Evolutionary conservation across 2,329 filamentous ascomycete species (phyloP), one percentile per base, ranked within the genome.

Genomic region (Chrysoporthe puriensis): DNA sequence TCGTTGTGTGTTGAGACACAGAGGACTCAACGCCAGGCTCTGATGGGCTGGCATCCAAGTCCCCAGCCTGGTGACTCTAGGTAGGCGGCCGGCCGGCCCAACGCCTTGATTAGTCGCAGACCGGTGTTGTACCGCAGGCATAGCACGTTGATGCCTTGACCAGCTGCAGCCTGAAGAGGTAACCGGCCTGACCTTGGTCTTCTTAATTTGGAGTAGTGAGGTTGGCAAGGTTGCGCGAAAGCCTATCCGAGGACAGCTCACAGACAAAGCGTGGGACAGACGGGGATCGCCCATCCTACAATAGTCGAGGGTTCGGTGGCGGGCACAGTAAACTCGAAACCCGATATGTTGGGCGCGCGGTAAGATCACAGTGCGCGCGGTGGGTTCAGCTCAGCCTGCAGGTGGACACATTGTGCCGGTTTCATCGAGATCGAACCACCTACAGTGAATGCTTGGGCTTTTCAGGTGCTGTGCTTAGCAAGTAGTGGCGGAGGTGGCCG

Each of bases 201-300:
- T 34, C 32, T 5, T 6, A 8, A 57, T 57, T 2, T n/a, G 54
- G 34, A 40, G 32, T 7, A n/a, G 14, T 40, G 54, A 57, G 54
- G 34, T 32, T 57, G 32, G 54, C 14, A 18, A 57, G 54, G 52
- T 57, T 57, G 50, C 14, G 50, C 50, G 50, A 54, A 13, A n/a
- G n/a, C 3, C 2, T 52, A 9, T 52, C n/a, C 48, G 11, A 26
- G 21, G 43, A 46, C 43, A 46, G 26, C 26, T 26, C 43, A 46
- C 43, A 46, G 7, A 13, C n/a, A 52, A 5, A 52, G 48, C 48
- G 43, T 46, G 48, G 2, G 21, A 9, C 21, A 52, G 48, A 52
- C 2, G 48, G 48, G n/a, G n/a, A 52, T 13, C n/a, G n/a, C 48
- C 48, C 11, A 21, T 26, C 48, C n/a, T 9, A 46, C 4, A 46